These are phyloP conservation scores for Dactylorhiza incarnata DNA, from an alignment of 106 monocot species.

Conservation along the genomic window DNA sequence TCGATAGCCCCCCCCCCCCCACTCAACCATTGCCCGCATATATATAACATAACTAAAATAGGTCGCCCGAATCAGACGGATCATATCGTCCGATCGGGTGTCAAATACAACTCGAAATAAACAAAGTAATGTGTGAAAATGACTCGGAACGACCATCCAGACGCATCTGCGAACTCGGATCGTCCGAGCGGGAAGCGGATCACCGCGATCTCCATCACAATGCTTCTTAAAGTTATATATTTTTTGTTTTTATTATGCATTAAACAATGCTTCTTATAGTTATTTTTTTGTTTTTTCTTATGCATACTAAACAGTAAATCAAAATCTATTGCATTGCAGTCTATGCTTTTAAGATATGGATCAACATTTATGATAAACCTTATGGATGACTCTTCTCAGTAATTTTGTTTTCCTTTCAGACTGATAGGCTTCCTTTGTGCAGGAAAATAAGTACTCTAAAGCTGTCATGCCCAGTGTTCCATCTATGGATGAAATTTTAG, in stretches of 20 bases:
- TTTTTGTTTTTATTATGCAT: not conserved
- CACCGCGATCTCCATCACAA: no score
- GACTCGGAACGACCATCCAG: no score
- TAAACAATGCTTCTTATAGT: not conserved
- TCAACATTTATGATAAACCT: not conserved
- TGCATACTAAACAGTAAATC: not conserved
- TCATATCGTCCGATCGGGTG: no score
- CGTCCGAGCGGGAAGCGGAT: no score
- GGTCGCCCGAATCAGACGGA: no score
- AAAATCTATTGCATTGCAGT: not conserved
- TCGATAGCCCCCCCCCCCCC: no score
- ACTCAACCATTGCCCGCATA: no score
- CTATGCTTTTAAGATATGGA: not conserved
- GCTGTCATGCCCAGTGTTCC: conserved; percentile 6
- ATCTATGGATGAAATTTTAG: conserved; percentile 36
- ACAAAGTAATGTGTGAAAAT: no score
- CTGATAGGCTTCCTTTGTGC: conserved; percentile 16
- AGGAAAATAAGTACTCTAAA: conserved; percentile 21
- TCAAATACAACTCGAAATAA: no score
- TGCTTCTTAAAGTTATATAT: not conserved
- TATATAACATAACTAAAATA: no score
- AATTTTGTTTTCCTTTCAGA: not conserved
- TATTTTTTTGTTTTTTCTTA: not conserved
- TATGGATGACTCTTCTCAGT: not conserved
- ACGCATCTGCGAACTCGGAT: no score